Conservation (phyloP, 345 rosid species). For the Lepidium sativum region DNA sequence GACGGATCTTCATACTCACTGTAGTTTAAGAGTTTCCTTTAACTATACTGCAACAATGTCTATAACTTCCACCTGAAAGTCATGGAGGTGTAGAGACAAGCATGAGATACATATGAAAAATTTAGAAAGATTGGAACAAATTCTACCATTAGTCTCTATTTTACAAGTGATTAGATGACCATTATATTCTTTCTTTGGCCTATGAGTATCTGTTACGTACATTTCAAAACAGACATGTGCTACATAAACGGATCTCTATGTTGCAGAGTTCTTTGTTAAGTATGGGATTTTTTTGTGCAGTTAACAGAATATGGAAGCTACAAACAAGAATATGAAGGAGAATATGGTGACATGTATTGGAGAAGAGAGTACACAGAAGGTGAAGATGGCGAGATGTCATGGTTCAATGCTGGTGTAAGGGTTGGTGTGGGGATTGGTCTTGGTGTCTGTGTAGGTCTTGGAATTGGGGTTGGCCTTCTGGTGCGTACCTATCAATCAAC, state of each 20-base stretch:
- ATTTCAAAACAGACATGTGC: background rate
- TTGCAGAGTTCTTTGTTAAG: background rate
- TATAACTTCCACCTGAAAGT: background rate
- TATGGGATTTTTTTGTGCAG: slow-evolving; percentile 27
- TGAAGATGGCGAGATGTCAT: slow-evolving; percentile 86
- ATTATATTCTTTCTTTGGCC: background rate
- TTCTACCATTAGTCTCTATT: background rate
- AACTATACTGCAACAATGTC: background rate
- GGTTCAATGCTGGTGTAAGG: slow-evolving; percentile 95
- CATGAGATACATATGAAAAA: background rate
- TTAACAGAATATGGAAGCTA: slow-evolving; percentile 39
- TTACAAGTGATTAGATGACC: background rate
- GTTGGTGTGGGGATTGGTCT: slow-evolving; percentile 98
- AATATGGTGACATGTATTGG: slow-evolving; percentile 57
- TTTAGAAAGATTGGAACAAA: background rate
- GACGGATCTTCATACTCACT: background rate
- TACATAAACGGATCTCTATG: background rate
- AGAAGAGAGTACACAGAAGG: slow-evolving; percentile 54
- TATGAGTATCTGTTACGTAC: background rate
- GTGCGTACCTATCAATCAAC: slow-evolving; percentile 77
- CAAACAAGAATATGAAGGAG: slow-evolving; percentile 55
- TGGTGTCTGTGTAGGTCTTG: slow-evolving; percentile 79
- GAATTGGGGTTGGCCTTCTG: slow-evolving; percentile 86
- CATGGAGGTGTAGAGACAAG: background rate
- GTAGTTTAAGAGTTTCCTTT: background rate